Evolutionary conservation across 2,329 filamentous ascomycete genomes (phyloP).

Genomic region (Alternaria ethzedia): DNA sequence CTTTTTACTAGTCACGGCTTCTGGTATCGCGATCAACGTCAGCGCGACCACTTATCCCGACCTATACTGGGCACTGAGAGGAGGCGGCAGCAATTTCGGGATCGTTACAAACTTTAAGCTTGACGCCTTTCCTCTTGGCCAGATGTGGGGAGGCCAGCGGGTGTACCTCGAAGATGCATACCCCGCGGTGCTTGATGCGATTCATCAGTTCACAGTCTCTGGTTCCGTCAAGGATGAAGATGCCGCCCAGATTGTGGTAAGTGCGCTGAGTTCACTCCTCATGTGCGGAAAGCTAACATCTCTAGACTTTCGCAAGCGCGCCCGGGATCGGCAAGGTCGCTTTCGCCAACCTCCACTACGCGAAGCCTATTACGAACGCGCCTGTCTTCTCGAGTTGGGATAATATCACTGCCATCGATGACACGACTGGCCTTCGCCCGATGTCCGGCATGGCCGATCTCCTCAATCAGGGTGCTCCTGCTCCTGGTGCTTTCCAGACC

Average conservation of each 20-base stretch:
- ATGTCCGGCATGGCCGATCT: conserved; percentile 26
- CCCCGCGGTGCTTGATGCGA: conserved; percentile 19
- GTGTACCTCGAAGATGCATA: conserved; percentile 17
- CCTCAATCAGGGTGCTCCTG: conserved; percentile 16
- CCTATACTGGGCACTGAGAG: conserved; percentile 46
- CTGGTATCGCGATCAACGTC: conserved; percentile 14
- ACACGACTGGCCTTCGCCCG: conserved; percentile 27
- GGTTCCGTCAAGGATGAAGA: conserved; percentile 18
- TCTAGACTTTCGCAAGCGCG: conserved; percentile 31
- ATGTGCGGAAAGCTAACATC: background rate
- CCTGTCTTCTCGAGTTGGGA: conserved; percentile 30
- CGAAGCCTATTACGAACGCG: conserved; percentile 31
- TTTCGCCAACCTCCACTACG: conserved; percentile 27
- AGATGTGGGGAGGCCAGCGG: conserved; percentile 33
- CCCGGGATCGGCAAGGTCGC: conserved; percentile 23
- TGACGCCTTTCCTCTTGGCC: conserved; percentile 18
- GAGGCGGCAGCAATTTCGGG: conserved; percentile 42
- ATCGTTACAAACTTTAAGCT: conserved; percentile 38
- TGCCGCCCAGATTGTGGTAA: conserved; percentile 28
- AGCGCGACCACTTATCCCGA: conserved; percentile 40
- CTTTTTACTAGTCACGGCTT: conserved; percentile 25
- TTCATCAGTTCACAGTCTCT: conserved; percentile 16
- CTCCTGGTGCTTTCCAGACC: conserved; percentile 15
- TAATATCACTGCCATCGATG: conserved; percentile 27
- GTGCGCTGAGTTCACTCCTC: background rate